Conservation (phyloP, 2,329 filamentous ascomycete species). For the Rhinocladiella similis region DNA sequence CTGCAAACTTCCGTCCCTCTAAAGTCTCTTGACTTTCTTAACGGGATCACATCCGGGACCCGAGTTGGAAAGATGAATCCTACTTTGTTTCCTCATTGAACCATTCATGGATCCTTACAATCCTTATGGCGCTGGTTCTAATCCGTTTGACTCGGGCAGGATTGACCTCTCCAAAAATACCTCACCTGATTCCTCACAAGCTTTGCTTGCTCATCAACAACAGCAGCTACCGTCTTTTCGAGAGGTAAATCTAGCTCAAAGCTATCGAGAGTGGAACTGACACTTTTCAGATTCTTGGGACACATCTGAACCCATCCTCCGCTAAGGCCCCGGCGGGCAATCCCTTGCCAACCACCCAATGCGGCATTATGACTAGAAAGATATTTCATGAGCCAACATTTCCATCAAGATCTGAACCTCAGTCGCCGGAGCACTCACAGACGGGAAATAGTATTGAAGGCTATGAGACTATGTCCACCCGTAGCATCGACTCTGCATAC, state of each 20-base stretch:
- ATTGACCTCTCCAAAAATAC: slow-evolving; percentile 7
- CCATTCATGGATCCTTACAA: slow-evolving; percentile 22
- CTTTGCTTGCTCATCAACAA: slow-evolving; percentile 8
- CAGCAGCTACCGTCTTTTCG: slow-evolving; percentile 21
- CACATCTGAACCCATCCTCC: neutral
- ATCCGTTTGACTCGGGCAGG: slow-evolving; percentile 13
- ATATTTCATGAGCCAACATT: slow-evolving; percentile 15
- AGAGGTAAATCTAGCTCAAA: slow-evolving; percentile 11
- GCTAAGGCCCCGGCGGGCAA: neutral
- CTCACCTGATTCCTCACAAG: neutral
- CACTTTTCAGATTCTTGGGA: slow-evolving; percentile 3
- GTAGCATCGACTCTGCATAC: slow-evolving; percentile 19
- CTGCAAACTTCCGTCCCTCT: slow-evolving; percentile 10
- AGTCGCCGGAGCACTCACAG: slow-evolving; percentile 19
- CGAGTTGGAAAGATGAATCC: neutral
- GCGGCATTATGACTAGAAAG: slow-evolving; percentile 7
- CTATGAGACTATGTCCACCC: slow-evolving; percentile 21
- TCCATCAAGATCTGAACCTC: slow-evolving; percentile 14
- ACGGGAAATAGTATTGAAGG: slow-evolving; percentile 14
- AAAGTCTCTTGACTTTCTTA: slow-evolving; percentile 4
- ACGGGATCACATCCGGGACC: neutral
- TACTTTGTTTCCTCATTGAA: slow-evolving; percentile 2
- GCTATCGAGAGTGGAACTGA: neutral
- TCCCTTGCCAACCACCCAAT: neutral
- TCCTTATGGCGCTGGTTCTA: slow-evolving; percentile 17